Evolutionary conservation across 75 land plant species (phyloP), one percentile per base, ranked within the genome.

Genomic region (Adiantum capillusveneris): DNA sequence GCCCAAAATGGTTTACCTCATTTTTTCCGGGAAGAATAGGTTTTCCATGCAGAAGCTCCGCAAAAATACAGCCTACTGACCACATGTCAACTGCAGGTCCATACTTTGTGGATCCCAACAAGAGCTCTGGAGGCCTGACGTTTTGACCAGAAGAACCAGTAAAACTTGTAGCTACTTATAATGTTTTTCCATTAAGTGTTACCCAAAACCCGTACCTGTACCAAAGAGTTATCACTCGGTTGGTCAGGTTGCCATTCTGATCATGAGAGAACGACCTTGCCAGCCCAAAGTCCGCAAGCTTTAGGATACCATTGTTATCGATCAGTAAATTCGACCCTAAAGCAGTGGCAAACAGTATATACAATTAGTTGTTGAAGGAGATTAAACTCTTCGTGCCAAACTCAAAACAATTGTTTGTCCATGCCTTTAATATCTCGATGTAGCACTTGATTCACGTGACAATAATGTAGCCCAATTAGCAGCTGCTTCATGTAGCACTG

Each of bases 71-170:
- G 55, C 98, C 98, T 61, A 94, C 98, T 46, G 98, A 94, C 98
- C 98, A 94, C 98, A 94, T 94, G 72, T 94, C 98, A 60, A 94
- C 98, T 60, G 95, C 87, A 44, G 98, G 96, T 42, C 96, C 96
- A 74, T 94, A 90, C 58, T 79, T 79, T 41, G 97, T 92, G 34
- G 84, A 72, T 25, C 98, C 98, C 56, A 93, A 78, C 57, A 93
- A 78, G 72, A 93, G 69, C 46, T 93, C 98, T 44, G 98, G 98
- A 60, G 98, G 98, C 71, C 98, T 91, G 68, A 34, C 9, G 37
- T 34, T 34, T 34, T 34, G 37, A 34, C 3, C 9, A 3, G 9
- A 34, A 34, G 7, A 34, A 34, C 37, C 3, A 9, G 37, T 5
- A 34, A 34, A 34, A n/a, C n/a, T n/a, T n/a, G n/a, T n/a, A n/a